These are phyloP conservation scores for Carex cristatella DNA, from an alignment of 176 grass and related monocot species.

Conservation along the genomic window DNA sequence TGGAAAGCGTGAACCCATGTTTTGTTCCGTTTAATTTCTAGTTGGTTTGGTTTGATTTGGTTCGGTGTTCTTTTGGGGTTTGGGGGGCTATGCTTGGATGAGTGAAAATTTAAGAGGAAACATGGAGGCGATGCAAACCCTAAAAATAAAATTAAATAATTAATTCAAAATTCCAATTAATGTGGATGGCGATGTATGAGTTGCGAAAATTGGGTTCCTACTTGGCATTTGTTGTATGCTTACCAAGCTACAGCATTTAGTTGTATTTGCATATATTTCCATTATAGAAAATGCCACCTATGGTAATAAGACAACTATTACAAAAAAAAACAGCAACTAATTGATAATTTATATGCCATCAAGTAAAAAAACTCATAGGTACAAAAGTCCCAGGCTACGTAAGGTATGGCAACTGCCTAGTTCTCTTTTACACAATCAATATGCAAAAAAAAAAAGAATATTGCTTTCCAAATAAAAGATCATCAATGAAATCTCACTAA, in stretches of 20 bases:
- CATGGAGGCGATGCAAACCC: slow-evolving; percentile 14
- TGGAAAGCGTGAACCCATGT: slow-evolving; percentile 76
- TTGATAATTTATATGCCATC: not conserved
- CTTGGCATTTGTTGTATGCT: not conserved
- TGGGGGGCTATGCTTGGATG: not conserved
- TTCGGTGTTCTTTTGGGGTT: not conserved
- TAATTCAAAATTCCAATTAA: not conserved
- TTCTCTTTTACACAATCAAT: not conserved
- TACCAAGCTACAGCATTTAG: not conserved
- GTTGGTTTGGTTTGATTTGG: slow-evolving; percentile 26
- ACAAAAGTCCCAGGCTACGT: not conserved
- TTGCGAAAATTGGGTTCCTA: not conserved
- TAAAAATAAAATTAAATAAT: slow-evolving; percentile 8
- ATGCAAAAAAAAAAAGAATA: not conserved
- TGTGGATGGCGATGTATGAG: not conserved
- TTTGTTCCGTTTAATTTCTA: slow-evolving; percentile 6
- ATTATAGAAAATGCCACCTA: slow-evolving; percentile 11
- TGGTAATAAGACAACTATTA: not conserved
- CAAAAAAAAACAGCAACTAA: not conserved
- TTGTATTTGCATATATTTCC: not conserved
- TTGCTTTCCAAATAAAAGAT: not conserved
- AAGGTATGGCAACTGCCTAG: not conserved
- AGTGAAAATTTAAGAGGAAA: slow-evolving; percentile 7
- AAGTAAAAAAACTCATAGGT: not conserved
- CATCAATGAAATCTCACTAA: not conserved